A percentile compares a stretch with the other conserved stretches of the same genome.
These are phyloP conservation scores for Phytomonas serpens DNA, from an alignment of 208 protist species.

Conservation along the genomic window DNA sequence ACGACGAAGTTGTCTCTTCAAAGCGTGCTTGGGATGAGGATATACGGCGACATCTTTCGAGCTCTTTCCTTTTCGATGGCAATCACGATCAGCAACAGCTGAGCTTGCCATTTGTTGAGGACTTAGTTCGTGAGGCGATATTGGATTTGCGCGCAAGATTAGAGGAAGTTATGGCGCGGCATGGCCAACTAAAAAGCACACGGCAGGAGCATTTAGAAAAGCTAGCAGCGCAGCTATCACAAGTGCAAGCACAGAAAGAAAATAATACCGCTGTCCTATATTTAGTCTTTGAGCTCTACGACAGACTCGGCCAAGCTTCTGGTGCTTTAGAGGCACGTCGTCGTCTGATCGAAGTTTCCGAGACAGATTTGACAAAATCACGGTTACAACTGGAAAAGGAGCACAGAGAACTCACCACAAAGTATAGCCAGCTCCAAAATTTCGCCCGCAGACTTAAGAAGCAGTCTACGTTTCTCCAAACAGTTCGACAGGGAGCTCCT, in stretches of 20 bases:
- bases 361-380: background rate
- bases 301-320: background rate
- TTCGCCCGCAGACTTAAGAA: constrained; percentile 5
- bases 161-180: background rate
- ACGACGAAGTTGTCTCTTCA: background rate
- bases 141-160: background rate
- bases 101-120: background rate
- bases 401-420: background rate
- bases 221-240: background rate
- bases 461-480: constrained; percentile 4
- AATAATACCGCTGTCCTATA: background rate
- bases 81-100: background rate
- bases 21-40: background rate
- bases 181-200: background rate
- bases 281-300: constrained; percentile 2
- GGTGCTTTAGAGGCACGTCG: background rate
- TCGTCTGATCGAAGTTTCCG: constrained; percentile 7
- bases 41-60: background rate
- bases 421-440: background rate
- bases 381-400: constrained; percentile 1
- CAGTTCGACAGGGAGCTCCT: background rate
- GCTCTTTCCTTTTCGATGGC: background rate
- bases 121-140: background rate
- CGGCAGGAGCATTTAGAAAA: background rate
- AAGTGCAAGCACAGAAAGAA: background rate